Conservation (phyloP, 2,329 filamentous ascomycete species). For the Fusarium pininemorale region DNA sequence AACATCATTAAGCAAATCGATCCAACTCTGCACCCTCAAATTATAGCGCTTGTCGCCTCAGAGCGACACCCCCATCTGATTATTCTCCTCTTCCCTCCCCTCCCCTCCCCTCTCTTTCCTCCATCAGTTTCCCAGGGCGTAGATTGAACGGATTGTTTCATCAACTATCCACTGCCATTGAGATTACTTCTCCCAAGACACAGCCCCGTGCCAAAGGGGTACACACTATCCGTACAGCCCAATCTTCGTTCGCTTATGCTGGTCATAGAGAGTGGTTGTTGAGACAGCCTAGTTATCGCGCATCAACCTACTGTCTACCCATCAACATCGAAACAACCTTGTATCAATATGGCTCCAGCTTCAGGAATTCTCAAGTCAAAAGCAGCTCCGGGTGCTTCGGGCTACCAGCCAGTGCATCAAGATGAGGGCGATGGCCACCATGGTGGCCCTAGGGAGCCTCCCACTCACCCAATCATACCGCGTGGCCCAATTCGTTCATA, state of each 20-base stretch:
- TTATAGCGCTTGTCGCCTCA: neutral
- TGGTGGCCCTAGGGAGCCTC: conserved; percentile 24
- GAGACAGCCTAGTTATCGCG: conserved; percentile 1
- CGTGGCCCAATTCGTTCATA: conserved; percentile 42
- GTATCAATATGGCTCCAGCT: conserved; percentile 29
- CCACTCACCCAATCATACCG: conserved; percentile 22
- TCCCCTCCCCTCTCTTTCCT: neutral
- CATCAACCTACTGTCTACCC: neutral
- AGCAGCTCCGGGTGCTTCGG: conserved; percentile 32
- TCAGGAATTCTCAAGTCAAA: conserved; percentile 22
- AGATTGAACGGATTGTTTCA: conserved; percentile 12
- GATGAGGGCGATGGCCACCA: conserved; percentile 42
- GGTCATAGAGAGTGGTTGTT: conserved; percentile 3
- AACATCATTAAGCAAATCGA: neutral
- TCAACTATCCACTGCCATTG: neutral
- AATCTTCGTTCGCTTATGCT: conserved; percentile 5
- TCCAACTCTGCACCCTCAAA: neutral
- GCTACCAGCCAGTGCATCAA: conserved; percentile 49
- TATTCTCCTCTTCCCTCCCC: neutral
- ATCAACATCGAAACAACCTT: neutral
- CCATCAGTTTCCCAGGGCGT: neutral
- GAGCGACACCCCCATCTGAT: neutral
- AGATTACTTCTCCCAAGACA: neutral
- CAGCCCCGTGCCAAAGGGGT: conserved; percentile 18
- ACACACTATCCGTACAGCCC: neutral